Base-by-base conservation (phyloP, 371 early-diverging fungal genomes). In the Saksenaea oblongispora region DNA sequence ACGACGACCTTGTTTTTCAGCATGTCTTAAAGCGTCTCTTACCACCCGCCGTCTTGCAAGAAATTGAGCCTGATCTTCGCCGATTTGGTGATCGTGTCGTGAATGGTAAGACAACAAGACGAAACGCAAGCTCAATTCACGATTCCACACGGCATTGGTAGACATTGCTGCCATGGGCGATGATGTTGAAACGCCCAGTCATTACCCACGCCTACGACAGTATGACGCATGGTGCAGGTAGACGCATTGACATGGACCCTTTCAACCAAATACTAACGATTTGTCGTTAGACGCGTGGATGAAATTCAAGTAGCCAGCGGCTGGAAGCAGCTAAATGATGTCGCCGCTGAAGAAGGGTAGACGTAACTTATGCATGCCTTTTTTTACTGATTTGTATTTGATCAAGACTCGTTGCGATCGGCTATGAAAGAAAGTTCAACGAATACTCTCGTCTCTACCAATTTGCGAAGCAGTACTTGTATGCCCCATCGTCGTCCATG, bases 141-240 rank as follows among this genome's bases (percentile, higher is more conserved):
- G n/a, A n/a, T n/a, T n/a, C n/a, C n/a, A 36, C 3, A 56, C 34
- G 15, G 39, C 8, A 7, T 9, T 35, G 2, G 5, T 60, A 79
- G 78, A 73, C 58, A 67, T 74, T 61, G 58, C 64, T 28, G 59
- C 56, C 14, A 69, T 73, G 73, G 66, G 75, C 53, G 65, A 82
- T 59, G 37, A 81, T 73, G 67, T 69, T 13, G 76, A 79, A 31
- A 59, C 70, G 10, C 79, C 76, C 7, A 69, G 56, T 18, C 74
- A 91, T 57, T 83, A 82, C 36, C 91, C 91, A 35, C 70, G 73
- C 31, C 71, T 91, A n/a, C 79, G 76, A 34, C 91, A 91, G 59
- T 89, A 85, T 59, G 88, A 88, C 57, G 79, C 82, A 13, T 91
- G 88, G 88, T 85, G 87, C 64, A 74, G 77, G 82, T 73, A 65